phyloP scores from a whole-genome alignment of 768 basidiomycete species.

The Lactarius evosmus region DNA sequence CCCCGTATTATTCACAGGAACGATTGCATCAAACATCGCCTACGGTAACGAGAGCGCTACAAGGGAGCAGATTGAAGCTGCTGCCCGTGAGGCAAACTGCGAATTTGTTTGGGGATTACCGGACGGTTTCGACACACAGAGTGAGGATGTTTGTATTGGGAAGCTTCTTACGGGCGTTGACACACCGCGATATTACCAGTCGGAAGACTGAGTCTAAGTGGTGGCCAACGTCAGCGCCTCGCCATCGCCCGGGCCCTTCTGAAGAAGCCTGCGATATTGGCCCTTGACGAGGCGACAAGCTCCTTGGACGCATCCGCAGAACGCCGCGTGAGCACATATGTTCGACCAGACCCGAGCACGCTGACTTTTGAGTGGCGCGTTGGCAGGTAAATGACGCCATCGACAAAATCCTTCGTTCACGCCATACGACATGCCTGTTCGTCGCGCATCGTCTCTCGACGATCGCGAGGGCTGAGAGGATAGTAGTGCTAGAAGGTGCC shows the following conservation, averaged over 20 bases:
- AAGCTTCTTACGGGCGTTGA: background rate
- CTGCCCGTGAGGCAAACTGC: conserved; percentile 89
- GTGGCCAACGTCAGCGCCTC: conserved; percentile 77
- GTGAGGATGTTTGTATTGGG: conserved; percentile 43
- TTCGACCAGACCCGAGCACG: background rate
- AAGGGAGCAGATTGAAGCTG: conserved; percentile 79
- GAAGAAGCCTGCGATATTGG: conserved; percentile 83
- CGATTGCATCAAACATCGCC: conserved; percentile 92
- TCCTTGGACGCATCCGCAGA: conserved; percentile 88
- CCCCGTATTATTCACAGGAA: conserved; percentile 86
- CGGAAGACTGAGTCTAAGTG: conserved; percentile 65
- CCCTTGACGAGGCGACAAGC: conserved; percentile 87
- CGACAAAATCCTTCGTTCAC: conserved; percentile 75
- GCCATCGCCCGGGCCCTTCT: conserved; percentile 86
- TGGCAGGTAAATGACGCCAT: conserved; percentile 82
- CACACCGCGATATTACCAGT: conserved; percentile 40
- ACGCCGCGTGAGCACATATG: conserved; percentile 52
- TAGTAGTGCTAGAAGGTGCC: conserved; percentile 87
- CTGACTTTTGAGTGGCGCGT: background rate
- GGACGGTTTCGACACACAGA: conserved; percentile 88
- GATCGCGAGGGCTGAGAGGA: conserved; percentile 84
- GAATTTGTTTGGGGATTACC: conserved; percentile 96
- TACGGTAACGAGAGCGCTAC: conserved; percentile 78
- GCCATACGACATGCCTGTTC: conserved; percentile 82
- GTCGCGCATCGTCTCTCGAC: conserved; percentile 90